Percentiles rank a stretch among this genome's conserved stretches.
Evolutionary conservation across 176 grass and related monocot species (phyloP).

Genomic region (Hsuehochloa calcarea): DNA sequence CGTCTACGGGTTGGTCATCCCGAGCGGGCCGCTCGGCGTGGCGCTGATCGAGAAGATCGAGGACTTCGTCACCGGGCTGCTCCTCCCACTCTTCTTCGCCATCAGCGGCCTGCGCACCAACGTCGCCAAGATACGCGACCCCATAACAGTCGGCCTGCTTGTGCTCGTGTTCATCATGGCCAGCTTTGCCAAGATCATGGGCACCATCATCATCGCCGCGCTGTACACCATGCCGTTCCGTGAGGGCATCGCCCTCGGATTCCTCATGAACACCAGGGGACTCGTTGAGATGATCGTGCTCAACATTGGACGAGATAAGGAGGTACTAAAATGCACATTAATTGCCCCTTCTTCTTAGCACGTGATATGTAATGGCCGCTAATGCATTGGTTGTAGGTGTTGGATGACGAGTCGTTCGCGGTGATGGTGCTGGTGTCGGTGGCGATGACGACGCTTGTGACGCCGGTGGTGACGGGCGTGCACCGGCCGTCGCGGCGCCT

Average conservation of each 20-base stretch:
- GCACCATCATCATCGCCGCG: slow-evolving; percentile 57
- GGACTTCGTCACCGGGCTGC: slow-evolving; percentile 60
- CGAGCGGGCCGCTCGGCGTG: slow-evolving; percentile 56
- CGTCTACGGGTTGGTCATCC: slow-evolving; percentile 75
- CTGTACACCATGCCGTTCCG: slow-evolving; percentile 59
- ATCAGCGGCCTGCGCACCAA: slow-evolving; percentile 66
- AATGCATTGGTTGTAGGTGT: slow-evolving; percentile 16
- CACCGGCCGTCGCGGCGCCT: slow-evolving; percentile 46
- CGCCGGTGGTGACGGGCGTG: slow-evolving; percentile 56
- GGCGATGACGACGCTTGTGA: slow-evolving; percentile 61
- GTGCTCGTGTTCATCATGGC: slow-evolving; percentile 66
- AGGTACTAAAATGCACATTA: slow-evolving; percentile 17
- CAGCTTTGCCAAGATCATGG: slow-evolving; percentile 66
- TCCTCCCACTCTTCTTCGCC: slow-evolving; percentile 73
- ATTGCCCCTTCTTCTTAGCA: not conserved
- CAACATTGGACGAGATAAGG: slow-evolving; percentile 71
- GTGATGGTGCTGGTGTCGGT: slow-evolving; percentile 65
- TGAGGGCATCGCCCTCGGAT: slow-evolving; percentile 66
- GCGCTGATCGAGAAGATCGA: slow-evolving; percentile 63
- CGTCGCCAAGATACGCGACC: slow-evolving; percentile 39
- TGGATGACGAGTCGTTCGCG: slow-evolving; percentile 65
- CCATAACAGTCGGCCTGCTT: slow-evolving; percentile 42
- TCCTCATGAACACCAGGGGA: slow-evolving; percentile 80
- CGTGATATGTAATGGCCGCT: too few relatives aligned
- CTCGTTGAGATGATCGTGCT: slow-evolving; percentile 72